phyloP scores from a whole-genome alignment of 352 stramenopile genomes.

The Globisporangium camurandrum region DNA sequence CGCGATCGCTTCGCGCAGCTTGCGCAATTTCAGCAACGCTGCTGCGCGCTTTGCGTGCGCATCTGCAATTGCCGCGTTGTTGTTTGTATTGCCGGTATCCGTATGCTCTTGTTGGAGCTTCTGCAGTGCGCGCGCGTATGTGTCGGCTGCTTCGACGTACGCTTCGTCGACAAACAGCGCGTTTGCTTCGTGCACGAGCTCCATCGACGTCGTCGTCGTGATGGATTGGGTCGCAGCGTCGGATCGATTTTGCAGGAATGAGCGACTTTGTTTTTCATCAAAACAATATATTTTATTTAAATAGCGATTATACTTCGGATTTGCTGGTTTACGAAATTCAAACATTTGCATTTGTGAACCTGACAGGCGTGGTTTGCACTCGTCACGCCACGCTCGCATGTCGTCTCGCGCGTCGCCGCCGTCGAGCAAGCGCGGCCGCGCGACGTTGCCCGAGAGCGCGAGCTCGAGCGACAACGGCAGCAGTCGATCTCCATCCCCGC shows the following conservation, averaged over 20 bases:
- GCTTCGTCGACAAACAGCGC: conserved; percentile 80
- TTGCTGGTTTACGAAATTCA: too few relatives aligned
- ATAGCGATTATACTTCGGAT: too few relatives aligned
- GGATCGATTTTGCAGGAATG: too few relatives aligned
- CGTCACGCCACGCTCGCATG: too few relatives aligned
- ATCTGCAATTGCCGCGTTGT: conserved; percentile 19
- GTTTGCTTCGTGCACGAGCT: conserved; percentile 68
- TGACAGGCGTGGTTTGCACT: too few relatives aligned
- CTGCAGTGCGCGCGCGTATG: conserved; percentile 45
- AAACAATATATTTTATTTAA: too few relatives aligned
- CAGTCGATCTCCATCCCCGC: conserved; percentile 2
- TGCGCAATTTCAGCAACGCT: conserved; percentile 60
- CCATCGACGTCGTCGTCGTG: too few relatives aligned
- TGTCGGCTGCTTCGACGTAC: conserved; percentile 48
- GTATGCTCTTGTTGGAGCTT: conserved; percentile 4
- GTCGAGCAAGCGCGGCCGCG: conserved; percentile 9
- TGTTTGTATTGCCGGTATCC: conserved; percentile 8
- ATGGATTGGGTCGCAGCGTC: too few relatives aligned
- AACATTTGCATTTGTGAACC: conserved; percentile 17
- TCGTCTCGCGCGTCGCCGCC: conserved; percentile 10
- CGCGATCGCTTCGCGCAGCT: conserved; percentile 36
- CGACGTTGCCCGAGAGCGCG: conserved; percentile 5
- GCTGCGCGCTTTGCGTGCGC: conserved; percentile 61
- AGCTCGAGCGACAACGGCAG: background rate
- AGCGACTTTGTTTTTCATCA: too few relatives aligned